Percentiles rank a stretch among this genome's conserved stretches.
These are phyloP conservation scores for Chondrus crispus DNA, from an alignment of 23 red algal genomes.

Conservation along the genomic window DNA sequence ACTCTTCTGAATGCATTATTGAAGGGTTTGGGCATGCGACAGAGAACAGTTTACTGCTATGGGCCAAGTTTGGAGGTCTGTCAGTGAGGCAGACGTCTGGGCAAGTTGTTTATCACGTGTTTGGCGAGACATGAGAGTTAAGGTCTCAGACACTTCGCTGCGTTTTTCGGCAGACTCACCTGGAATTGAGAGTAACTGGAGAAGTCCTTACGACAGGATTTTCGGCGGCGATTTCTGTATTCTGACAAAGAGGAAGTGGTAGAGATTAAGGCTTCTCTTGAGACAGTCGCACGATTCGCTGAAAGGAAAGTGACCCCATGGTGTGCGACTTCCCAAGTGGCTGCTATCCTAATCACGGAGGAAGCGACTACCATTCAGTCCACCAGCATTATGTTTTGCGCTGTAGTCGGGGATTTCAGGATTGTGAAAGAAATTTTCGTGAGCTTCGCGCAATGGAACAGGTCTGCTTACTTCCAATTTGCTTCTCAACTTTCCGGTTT, in stretches of 20 bases:
- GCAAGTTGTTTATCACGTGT: constrained; percentile 24
- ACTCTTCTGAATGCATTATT: constrained; percentile 12
- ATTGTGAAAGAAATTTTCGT: constrained; percentile 5
- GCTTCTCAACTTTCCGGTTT: not conserved
- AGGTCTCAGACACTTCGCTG: not conserved
- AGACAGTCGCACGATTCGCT: constrained; percentile 4
- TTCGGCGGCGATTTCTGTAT: not conserved
- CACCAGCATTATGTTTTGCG: not conserved
- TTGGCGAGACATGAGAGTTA: constrained; percentile 41
- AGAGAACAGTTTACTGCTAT: not conserved
- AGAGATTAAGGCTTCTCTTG: not conserved
- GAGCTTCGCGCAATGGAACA: constrained; percentile 29
- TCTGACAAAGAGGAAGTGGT: constrained; percentile 37
- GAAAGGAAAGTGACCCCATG: not conserved
- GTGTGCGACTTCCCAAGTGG: not conserved
- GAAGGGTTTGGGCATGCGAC: constrained; percentile 25
- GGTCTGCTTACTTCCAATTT: constrained; percentile 15
- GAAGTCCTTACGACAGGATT: not conserved
- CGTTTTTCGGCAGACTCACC: constrained; percentile 27
- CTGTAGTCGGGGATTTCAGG: constrained; percentile 15
- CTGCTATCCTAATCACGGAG: not conserved
- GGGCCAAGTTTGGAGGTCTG: constrained; percentile 26
- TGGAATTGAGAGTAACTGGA: constrained; percentile 19
- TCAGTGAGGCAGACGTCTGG: constrained; percentile 36
- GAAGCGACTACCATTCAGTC: not conserved